Evolutionary conservation across 1,139 yeast genomes (phyloP).

Genomic region (Pichia sp.): DNA sequence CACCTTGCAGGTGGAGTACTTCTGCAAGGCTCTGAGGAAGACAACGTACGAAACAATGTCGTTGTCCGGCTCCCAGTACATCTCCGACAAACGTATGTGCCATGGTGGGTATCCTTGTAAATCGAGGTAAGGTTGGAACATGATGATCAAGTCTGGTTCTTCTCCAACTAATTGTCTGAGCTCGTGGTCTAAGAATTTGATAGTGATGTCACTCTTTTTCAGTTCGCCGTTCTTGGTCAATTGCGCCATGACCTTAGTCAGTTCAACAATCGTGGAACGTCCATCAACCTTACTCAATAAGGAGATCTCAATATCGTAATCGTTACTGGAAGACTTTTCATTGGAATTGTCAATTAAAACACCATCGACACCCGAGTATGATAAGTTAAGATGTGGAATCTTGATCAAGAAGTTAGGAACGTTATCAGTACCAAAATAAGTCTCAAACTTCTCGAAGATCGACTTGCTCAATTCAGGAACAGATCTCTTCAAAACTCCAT

Average conservation of each 20-base stretch:
- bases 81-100: constrained; percentile 90
- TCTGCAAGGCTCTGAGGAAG: constrained; percentile 78
- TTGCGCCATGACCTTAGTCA: constrained; percentile 84
- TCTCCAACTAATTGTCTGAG: constrained; percentile 73
- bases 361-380: constrained; percentile 43
- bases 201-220: constrained; percentile 64
- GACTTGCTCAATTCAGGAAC: constrained; percentile 59
- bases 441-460: constrained; percentile 57
- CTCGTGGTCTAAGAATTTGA: constrained; percentile 74
- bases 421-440: constrained; percentile 72
- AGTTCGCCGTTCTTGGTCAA: constrained; percentile 64
- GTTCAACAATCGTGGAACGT: constrained; percentile 82
- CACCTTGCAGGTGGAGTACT: constrained; percentile 76
- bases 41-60: constrained; percentile 80
- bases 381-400: constrained; percentile 60
- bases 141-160: constrained; percentile 86
- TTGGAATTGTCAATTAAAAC: constrained; percentile 7
- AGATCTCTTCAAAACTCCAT: constrained; percentile 61
- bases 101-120: constrained; percentile 97
- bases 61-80: constrained; percentile 88
- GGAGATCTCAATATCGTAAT: constrained; percentile 57
- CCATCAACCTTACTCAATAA: constrained; percentile 81
- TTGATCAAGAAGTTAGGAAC: constrained; percentile 60
- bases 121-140: constrained; percentile 84
- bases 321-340: constrained; percentile 26